phyloP scores from a whole-genome alignment of 2,329 filamentous ascomycete species.

The Aspergillus fumigatus region DNA sequence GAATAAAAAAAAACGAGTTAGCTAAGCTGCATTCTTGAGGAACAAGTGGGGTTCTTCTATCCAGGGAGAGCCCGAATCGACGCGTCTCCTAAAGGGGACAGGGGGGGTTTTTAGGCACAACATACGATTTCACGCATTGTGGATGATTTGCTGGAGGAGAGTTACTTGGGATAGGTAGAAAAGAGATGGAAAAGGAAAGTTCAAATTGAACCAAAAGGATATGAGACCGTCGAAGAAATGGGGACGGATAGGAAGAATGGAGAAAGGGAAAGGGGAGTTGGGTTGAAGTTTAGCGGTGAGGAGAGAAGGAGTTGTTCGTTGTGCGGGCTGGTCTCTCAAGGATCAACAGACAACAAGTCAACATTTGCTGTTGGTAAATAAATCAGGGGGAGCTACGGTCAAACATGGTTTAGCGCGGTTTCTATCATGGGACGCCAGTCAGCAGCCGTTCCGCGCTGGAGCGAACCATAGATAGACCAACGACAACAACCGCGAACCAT shows the following conservation, averaged over 20 bases:
- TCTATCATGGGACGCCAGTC: constrained; percentile 7
- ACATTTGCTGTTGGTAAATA: background rate
- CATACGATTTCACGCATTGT: constrained; percentile 70
- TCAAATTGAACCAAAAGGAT: constrained; percentile 10
- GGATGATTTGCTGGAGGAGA: constrained; percentile 26
- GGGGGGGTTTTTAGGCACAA: constrained; percentile 7
- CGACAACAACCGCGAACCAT: constrained; percentile 5
- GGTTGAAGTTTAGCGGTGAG: background rate
- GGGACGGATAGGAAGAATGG: constrained; percentile 18
- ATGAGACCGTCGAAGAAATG: constrained; percentile 18
- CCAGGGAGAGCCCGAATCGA: constrained; percentile 30
- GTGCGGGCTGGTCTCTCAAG: constrained; percentile 7
- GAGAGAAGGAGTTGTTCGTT: background rate
- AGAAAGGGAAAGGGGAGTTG: background rate
- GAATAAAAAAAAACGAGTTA: constrained; percentile 29
- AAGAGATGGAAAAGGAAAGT: background rate
- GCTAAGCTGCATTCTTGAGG: constrained; percentile 21
- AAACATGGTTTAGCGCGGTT: background rate
- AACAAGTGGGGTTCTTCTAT: constrained; percentile 21
- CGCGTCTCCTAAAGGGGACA: constrained; percentile 20
- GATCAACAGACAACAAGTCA: constrained; percentile 5
- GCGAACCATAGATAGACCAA: constrained; percentile 23
- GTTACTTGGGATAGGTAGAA: constrained; percentile 1
- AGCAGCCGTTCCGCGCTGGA: constrained; percentile 12
- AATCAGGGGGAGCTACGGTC: background rate